These are phyloP conservation scores for Paxillus rubicundulus DNA, from an alignment of 768 basidiomycete genomes.

Conservation along the genomic window DNA sequence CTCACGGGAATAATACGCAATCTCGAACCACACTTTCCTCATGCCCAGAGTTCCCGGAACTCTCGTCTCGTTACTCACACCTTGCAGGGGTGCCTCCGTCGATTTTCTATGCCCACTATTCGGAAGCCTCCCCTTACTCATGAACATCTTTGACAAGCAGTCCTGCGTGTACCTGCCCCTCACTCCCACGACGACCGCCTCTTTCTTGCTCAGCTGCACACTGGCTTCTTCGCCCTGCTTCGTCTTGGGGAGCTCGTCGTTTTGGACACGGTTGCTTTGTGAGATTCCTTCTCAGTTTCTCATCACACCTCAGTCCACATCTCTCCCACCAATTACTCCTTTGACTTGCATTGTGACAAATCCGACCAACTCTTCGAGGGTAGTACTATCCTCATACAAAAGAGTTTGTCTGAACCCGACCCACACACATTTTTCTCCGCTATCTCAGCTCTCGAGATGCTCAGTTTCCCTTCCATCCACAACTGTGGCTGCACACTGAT, in stretches of 20 bases:
- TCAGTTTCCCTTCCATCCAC: no score
- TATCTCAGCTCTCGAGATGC: conserved; percentile 29
- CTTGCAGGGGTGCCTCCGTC: conserved; percentile 6
- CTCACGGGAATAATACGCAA: conserved; percentile 22
- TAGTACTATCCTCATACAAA: conserved; percentile 8
- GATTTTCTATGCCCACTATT: neutral
- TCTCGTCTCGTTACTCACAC: conserved; percentile 10
- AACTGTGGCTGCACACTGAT: conserved; percentile 34
- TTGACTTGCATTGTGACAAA: conserved; percentile 19
- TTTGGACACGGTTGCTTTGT: no score
- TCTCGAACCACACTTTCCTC: conserved; percentile 21
- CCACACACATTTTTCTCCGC: conserved; percentile 10
- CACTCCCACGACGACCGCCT: conserved; percentile 18
- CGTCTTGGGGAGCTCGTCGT: conserved; percentile 21
- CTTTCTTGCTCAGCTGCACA: no score
- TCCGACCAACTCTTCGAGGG: conserved; percentile 20
- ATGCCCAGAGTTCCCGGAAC: neutral
- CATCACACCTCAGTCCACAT: neutral
- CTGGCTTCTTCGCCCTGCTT: conserved; percentile 19
- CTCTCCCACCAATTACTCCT: neutral
- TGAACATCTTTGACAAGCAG: conserved; percentile 10
- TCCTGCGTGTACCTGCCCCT: neutral
- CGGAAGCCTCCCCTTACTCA: conserved; percentile 13
- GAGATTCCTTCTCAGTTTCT: conserved; percentile 5
- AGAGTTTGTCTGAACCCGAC: neutral